These are phyloP conservation scores for Amanita brunnescens DNA, from an alignment of 768 basidiomycete species.

Conservation along the genomic window DNA sequence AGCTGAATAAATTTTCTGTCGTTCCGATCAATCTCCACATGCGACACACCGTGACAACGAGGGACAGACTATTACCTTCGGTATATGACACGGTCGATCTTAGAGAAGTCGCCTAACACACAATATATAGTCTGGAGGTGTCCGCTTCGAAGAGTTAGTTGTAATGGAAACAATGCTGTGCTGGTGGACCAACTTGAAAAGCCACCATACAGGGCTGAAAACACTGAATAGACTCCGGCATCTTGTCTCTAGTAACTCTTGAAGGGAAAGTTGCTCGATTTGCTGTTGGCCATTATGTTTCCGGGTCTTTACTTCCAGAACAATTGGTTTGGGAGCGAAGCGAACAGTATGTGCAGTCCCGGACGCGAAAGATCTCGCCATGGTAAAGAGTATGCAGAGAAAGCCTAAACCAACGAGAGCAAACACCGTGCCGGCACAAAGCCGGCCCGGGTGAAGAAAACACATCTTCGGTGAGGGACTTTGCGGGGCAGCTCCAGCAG, in stretches of 20 bases:
- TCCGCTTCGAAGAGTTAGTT: slow-evolving; percentile 29
- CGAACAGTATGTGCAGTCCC: slow-evolving; percentile 23
- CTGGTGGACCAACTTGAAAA: slow-evolving; percentile 30
- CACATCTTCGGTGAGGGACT: too few relatives aligned
- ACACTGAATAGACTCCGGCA: slow-evolving; percentile 33
- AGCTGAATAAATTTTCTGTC: slow-evolving; percentile 40
- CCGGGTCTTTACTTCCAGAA: slow-evolving; percentile 21
- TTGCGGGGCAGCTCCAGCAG: too few relatives aligned
- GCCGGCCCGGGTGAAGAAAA: too few relatives aligned
- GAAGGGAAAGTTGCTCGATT: slow-evolving; percentile 30
- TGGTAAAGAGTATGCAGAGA: slow-evolving; percentile 29
- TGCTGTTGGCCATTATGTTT: slow-evolving; percentile 22
- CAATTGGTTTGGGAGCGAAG: slow-evolving; percentile 31
- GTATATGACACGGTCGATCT: slow-evolving; percentile 46
- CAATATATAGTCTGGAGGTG: slow-evolving; percentile 58
- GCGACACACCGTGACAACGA: not conserved
- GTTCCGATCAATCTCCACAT: not conserved
- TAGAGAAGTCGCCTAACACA: slow-evolving; percentile 52
- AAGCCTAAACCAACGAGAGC: slow-evolving; percentile 20
- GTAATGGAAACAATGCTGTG: not conserved
- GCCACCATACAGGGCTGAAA: slow-evolving; percentile 42
- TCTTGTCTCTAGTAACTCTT: slow-evolving; percentile 29
- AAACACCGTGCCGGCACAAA: slow-evolving; percentile 10
- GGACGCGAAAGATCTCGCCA: slow-evolving; percentile 15
- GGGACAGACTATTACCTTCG: slow-evolving; percentile 29